These are phyloP conservation scores for Phytophthora litchii DNA, from an alignment of 352 stramenopile species.

Conservation along the genomic window DNA sequence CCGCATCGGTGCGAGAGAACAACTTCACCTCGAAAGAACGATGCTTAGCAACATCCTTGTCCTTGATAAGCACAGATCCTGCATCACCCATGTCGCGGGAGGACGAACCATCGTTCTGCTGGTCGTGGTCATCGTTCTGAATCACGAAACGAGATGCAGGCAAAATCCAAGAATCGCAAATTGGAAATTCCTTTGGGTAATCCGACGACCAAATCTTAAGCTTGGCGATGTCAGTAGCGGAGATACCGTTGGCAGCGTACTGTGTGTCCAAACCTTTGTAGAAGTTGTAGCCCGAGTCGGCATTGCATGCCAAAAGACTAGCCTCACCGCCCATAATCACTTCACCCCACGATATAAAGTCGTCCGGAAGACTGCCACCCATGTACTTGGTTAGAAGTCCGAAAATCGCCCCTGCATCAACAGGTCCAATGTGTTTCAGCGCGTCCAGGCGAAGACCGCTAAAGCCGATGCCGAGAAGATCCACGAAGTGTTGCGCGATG, in stretches of 20 bases:
- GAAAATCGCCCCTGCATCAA: conserved; percentile 57
- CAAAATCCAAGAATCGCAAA: conserved; percentile 72
- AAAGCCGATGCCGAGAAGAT: conserved; percentile 72
- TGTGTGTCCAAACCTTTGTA: conserved; percentile 56
- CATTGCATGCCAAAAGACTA: conserved; percentile 56
- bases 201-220: conserved; percentile 83
- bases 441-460: conserved; percentile 72
- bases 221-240: conserved; percentile 58
- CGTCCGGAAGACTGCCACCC: conserved; percentile 56
- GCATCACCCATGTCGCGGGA: conserved; percentile 61
- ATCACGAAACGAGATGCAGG: conserved; percentile 66
- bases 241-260: conserved; percentile 53
- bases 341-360: conserved; percentile 73
- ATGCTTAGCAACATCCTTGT: conserved; percentile 54
- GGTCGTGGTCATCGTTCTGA: conserved; percentile 82
- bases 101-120: conserved; percentile 56
- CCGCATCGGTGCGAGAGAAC: conserved; percentile 55
- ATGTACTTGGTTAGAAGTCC: conserved; percentile 59
- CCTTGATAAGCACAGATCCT: conserved; percentile 63
- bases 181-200: conserved; percentile 62
- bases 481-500: conserved; percentile 77
- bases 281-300: conserved; percentile 66
- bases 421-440: conserved; percentile 65
- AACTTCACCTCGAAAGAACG: conserved; percentile 64
- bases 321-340: conserved; percentile 46